A percentile compares a stretch with the other conserved stretches of the same genome.
phyloP scores from a whole-genome alignment of 2,329 filamentous ascomycete genomes.

The Cercospora nicotianae region DNA sequence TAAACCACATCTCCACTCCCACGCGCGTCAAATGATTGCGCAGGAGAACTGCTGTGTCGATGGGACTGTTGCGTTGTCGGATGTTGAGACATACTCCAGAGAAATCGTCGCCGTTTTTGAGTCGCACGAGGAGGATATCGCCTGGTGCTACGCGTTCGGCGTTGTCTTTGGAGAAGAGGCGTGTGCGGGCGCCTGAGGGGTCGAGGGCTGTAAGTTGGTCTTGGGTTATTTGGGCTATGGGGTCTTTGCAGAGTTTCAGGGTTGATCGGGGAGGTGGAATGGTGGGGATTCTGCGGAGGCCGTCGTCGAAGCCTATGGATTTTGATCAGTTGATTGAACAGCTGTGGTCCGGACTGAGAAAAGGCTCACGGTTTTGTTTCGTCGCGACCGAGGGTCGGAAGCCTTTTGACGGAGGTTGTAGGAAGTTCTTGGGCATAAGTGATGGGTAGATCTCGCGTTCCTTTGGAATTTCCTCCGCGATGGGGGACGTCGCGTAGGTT shows the following conservation, averaged over 20 bases:
- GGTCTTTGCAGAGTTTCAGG: conserved; percentile 60
- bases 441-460: conserved; percentile 49
- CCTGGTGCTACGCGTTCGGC: conserved; percentile 77
- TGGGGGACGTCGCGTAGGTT: conserved; percentile 45
- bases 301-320: conserved; percentile 33
- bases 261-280: conserved; percentile 57
- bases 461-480: conserved; percentile 39
- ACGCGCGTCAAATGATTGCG: conserved; percentile 83
- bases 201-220: conserved; percentile 75
- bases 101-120: conserved; percentile 83
- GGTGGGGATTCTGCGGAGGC: conserved; percentile 37
- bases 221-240: conserved; percentile 65
- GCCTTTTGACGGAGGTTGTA: conserved; percentile 28
- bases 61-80: conserved; percentile 67
- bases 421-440: conserved; percentile 39
- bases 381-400: conserved; percentile 37
- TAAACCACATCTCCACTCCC: conserved; percentile 96
- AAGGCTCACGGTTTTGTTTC: conserved; percentile 37
- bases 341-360: not conserved
- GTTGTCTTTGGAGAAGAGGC: conserved; percentile 76
- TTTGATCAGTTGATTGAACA: not conserved
- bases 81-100: conserved; percentile 86
- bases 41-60: conserved; percentile 84
- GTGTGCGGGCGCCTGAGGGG: conserved; percentile 76
- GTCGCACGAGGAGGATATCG: conserved; percentile 87